phyloP scores from a whole-genome alignment of 345 rosid species.

The Hypericum androsaemum region DNA sequence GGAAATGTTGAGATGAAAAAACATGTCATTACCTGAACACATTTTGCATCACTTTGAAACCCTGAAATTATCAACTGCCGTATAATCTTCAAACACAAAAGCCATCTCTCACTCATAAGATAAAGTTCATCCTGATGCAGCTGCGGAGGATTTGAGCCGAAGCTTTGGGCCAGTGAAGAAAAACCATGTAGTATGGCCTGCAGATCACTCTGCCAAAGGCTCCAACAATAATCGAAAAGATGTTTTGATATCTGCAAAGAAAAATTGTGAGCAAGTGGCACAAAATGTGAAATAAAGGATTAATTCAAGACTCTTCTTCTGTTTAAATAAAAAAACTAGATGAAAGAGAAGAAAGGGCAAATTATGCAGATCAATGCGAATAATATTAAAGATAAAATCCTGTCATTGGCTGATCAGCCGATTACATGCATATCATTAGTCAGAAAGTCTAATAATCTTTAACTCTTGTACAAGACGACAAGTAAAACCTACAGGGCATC shows the following conservation, averaged over 20 bases:
- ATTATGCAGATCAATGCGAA: too few relatives aligned
- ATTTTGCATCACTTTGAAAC: slow-evolving; percentile 77
- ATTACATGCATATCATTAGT: too few relatives aligned
- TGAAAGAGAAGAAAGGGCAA: too few relatives aligned
- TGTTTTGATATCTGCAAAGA: slow-evolving; percentile 79
- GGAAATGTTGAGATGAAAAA: slow-evolving; percentile 4
- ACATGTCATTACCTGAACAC: slow-evolving; percentile 50
- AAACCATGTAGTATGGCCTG: slow-evolving; percentile 73
- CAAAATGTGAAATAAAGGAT: not conserved
- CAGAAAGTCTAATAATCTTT: too few relatives aligned
- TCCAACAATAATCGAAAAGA: slow-evolving; percentile 79
- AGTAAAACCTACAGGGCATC: too few relatives aligned
- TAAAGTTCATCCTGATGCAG: slow-evolving; percentile 74
- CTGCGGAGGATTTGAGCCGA: slow-evolving; percentile 38
- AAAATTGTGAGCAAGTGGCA: slow-evolving; percentile 11
- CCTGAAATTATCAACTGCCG: slow-evolving; percentile 81
- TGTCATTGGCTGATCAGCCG: too few relatives aligned
- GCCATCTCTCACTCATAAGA: slow-evolving; percentile 86
- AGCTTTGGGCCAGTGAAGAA: slow-evolving; percentile 48
- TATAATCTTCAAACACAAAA: slow-evolving; percentile 75
- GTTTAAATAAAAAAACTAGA: not conserved
- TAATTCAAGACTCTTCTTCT: too few relatives aligned
- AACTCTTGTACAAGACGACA: too few relatives aligned
- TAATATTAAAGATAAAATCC: too few relatives aligned
- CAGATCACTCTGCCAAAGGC: slow-evolving; percentile 91